A percentile compares a stretch with the other conserved stretches of the same genome.
phyloP scores from a whole-genome alignment of 495 filamentous ascomycete species.

The Aspergillus sparsus region DNA sequence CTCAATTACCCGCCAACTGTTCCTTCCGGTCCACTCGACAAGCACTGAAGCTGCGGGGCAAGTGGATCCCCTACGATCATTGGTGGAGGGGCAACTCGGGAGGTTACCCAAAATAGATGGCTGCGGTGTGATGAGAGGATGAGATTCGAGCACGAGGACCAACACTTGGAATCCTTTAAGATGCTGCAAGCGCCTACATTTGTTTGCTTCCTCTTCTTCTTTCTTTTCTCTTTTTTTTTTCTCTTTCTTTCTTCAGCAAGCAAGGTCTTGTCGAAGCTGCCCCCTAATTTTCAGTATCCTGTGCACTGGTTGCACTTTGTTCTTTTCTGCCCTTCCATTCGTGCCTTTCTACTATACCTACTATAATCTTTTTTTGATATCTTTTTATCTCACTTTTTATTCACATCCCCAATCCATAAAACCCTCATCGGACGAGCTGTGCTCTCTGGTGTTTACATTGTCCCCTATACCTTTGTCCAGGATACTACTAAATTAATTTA shows the following conservation, averaged over 20 bases:
- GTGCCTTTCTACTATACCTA: conserved; percentile 51
- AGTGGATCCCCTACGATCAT: not conserved
- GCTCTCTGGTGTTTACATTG: conserved; percentile 41
- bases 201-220: conserved; percentile 17
- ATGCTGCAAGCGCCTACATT: conserved; percentile 17
- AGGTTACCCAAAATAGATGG: conserved; percentile 11
- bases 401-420: conserved; percentile 29
- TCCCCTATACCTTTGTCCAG: conserved; percentile 29
- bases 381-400: conserved; percentile 7
- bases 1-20: conserved; percentile 4
- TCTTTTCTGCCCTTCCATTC: conserved; percentile 49
- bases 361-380: conserved; percentile 32
- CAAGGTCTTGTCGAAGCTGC: conserved; percentile 63
- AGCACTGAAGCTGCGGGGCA: conserved; percentile 6
- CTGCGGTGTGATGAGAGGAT: conserved; percentile 17
- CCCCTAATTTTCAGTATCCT: conserved; percentile 51
- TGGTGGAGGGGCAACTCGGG: not conserved
- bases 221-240: conserved; percentile 36
- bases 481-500: conserved; percentile 40
- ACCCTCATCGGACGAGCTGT: conserved; percentile 42
- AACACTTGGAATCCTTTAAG: conserved; percentile 10
- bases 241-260: conserved; percentile 72
- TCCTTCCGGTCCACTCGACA: not conserved
- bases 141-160: conserved; percentile 7
- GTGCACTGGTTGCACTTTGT: conserved; percentile 51